phyloP scores from a whole-genome alignment of 371 early-diverging fungal genomes.

The Umbelopsis sp. region DNA sequence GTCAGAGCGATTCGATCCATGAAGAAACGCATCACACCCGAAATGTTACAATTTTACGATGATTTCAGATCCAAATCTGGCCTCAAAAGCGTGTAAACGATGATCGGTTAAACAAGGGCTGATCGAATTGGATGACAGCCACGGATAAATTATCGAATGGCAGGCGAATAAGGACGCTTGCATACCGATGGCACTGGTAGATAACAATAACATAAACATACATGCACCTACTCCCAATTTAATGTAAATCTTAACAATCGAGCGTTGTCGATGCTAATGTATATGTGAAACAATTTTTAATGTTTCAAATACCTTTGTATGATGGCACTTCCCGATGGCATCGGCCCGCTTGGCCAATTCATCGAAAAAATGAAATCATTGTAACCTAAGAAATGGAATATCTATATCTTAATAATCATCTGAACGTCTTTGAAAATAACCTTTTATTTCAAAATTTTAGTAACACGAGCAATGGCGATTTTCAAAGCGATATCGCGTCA shows the following conservation, averaged over 20 bases:
- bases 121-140: background rate
- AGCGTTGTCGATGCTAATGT: too few relatives aligned
- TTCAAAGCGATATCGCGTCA: constrained; percentile 1
- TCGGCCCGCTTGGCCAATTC: background rate
- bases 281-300: too few relatives aligned
- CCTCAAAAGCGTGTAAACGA: constrained; percentile 44
- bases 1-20: constrained; percentile 58
- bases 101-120: background rate
- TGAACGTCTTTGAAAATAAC: too few relatives aligned
- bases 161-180: background rate
- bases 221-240: too few relatives aligned
- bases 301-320: too few relatives aligned
- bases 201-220: too few relatives aligned
- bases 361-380: background rate
- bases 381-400: too few relatives aligned
- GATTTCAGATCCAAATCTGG: constrained; percentile 64
- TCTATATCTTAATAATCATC: too few relatives aligned
- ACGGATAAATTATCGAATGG: background rate
- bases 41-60: constrained; percentile 90
- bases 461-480: background rate
- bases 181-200: too few relatives aligned
- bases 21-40: constrained; percentile 83
- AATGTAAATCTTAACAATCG: too few relatives aligned
- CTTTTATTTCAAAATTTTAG: too few relatives aligned
- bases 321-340: background rate